These are phyloP conservation scores for Oenanthe javanica DNA, from an alignment of 140 eudicot species.

Conservation along the genomic window DNA sequence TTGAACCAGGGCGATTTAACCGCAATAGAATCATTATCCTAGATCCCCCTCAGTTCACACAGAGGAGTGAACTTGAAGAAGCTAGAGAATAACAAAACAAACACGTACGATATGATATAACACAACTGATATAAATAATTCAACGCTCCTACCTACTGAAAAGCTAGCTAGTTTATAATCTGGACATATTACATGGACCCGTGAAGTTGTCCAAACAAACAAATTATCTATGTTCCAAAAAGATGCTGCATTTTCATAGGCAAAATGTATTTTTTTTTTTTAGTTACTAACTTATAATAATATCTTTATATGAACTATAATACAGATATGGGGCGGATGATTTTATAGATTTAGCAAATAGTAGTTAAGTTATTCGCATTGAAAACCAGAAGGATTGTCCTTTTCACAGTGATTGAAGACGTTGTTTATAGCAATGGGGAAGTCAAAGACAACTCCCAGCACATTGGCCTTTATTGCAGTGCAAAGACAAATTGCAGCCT, in stretches of 20 bases:
- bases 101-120: too few relatives aligned
- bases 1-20: background rate
- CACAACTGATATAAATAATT: too few relatives aligned
- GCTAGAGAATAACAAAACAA: too few relatives aligned
- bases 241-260: background rate
- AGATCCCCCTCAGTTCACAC: too few relatives aligned
- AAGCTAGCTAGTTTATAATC: too few relatives aligned
- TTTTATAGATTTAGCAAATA: background rate
- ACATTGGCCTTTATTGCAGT: constrained; percentile 1
- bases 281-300: background rate
- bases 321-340: background rate
- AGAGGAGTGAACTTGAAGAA: too few relatives aligned
- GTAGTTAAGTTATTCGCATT: background rate
- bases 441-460: background rate
- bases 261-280: background rate
- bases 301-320: background rate
- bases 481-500: constrained; percentile 13
- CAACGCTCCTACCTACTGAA: too few relatives aligned
- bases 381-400: background rate
- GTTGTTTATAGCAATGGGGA: background rate
- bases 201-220: too few relatives aligned
- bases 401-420: constrained; percentile 7
- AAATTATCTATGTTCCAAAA: background rate
- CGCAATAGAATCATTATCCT: background rate
- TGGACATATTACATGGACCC: too few relatives aligned